A percentile compares a stretch with the other conserved stretches of the same genome.
These are phyloP conservation scores for Rhizopogon vesiculosus DNA, from an alignment of 768 basidiomycete genomes.

Conservation along the genomic window DNA sequence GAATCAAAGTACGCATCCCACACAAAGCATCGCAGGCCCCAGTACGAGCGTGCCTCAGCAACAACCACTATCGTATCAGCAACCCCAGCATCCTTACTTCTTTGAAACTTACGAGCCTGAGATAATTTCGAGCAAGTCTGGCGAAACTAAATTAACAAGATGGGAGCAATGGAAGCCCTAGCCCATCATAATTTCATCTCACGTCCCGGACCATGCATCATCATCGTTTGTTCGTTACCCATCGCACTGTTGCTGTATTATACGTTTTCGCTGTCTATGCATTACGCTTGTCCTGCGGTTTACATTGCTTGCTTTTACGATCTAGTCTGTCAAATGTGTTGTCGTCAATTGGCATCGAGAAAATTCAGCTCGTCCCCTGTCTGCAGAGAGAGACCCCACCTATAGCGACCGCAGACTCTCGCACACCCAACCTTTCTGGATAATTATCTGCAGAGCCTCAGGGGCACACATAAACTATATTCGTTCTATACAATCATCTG, in stretches of 20 bases:
- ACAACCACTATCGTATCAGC: constrained; percentile 2
- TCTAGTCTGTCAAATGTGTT: not conserved
- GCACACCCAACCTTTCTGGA: too few species aligned
- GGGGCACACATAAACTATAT: too few species aligned
- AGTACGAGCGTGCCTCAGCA: constrained; percentile 1
- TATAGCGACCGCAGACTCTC: too few species aligned
- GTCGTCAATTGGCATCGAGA: too few species aligned
- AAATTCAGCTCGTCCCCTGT: too few species aligned
- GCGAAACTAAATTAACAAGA: constrained; percentile 31
- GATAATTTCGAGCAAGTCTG: constrained; percentile 32
- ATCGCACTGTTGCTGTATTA: not conserved
- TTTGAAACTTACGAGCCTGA: not conserved
- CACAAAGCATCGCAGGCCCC: not conserved
- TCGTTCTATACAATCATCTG: too few species aligned
- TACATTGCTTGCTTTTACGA: not conserved
- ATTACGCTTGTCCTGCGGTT: not conserved
- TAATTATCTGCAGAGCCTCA: too few species aligned
- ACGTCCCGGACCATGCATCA: not conserved
- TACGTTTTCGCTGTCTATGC: not conserved
- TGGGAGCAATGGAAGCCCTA: constrained; percentile 14
- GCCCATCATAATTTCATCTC: not conserved
- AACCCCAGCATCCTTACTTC: not conserved
- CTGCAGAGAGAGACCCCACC: too few species aligned
- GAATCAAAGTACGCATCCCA: not conserved
- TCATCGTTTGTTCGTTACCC: constrained; percentile 2